A percentile compares a stretch with the other conserved stretches of the same genome.
phyloP scores from a whole-genome alignment of 495 filamentous ascomycete genomes.

The Melanomma pulvis-pyrius region DNA sequence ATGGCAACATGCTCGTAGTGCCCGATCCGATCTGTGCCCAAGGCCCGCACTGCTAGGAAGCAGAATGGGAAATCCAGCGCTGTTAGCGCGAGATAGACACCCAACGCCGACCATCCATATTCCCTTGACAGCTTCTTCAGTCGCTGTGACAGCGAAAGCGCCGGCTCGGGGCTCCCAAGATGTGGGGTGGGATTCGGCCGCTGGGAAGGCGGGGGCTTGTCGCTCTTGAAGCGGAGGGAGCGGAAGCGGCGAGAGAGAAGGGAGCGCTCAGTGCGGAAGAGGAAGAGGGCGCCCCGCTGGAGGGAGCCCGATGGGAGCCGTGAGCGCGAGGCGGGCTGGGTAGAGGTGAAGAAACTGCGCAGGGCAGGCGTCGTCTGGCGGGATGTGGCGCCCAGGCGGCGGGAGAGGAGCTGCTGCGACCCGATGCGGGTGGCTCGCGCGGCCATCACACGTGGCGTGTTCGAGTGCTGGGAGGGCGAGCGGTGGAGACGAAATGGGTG shows the following conservation, averaged over 20 bases:
- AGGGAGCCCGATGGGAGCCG: neutral
- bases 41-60: slow-evolving; percentile 77
- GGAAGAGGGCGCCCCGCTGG: neutral
- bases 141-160: slow-evolving; percentile 63
- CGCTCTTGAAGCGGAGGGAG: slow-evolving; percentile 36
- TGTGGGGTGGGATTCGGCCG: slow-evolving; percentile 40
- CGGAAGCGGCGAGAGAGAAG: slow-evolving; percentile 25
- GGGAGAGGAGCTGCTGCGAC: slow-evolving; percentile 16
- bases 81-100: slow-evolving; percentile 81
- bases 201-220: slow-evolving; percentile 25
- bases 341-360: slow-evolving; percentile 20
- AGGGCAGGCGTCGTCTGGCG: neutral
- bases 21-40: slow-evolving; percentile 86
- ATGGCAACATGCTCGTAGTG: slow-evolving; percentile 55
- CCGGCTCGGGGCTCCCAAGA: slow-evolving; percentile 38
- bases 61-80: slow-evolving; percentile 94
- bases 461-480: neutral
- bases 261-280: neutral
- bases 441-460: slow-evolving; percentile 7
- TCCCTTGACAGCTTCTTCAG: slow-evolving; percentile 84
- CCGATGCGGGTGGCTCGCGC: slow-evolving; percentile 13
- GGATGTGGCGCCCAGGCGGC: neutral
- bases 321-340: neutral
- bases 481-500: neutral
- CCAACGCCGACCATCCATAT: slow-evolving; percentile 93